Evolutionary conservation across 2,329 filamentous ascomycete genomes (phyloP).

Genomic region (Pestalotiopsis sp.): DNA sequence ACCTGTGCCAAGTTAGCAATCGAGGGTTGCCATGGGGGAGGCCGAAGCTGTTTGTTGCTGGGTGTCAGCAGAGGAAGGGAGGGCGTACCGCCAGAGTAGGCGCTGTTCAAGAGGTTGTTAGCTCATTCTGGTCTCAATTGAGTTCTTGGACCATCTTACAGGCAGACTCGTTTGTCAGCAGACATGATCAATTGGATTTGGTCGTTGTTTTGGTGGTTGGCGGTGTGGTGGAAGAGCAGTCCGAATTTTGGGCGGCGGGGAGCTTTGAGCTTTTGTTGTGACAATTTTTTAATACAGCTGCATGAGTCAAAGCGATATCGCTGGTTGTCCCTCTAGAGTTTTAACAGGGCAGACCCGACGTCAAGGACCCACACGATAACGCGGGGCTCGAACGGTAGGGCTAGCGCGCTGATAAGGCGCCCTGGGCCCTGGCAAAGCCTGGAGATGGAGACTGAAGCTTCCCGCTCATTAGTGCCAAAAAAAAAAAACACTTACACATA

Average conservation of each 20-base stretch:
- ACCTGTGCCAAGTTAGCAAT: slow-evolving; percentile 25
- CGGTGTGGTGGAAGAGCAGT: not conserved
- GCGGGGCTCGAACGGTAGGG: not conserved
- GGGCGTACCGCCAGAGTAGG: slow-evolving; percentile 26
- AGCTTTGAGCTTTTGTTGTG: not conserved
- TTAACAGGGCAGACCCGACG: not conserved
- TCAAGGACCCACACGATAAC: not conserved
- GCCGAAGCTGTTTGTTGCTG: not conserved
- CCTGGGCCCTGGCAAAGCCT: no score
- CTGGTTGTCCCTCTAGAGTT: not conserved
- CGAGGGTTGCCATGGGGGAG: not conserved
- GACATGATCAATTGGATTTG: not conserved
- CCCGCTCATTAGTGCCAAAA: no score
- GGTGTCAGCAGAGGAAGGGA: not conserved
- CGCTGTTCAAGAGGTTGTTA: slow-evolving; percentile 14
- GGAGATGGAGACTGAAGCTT: no score
- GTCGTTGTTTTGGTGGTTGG: not conserved
- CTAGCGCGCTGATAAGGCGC: not conserved
- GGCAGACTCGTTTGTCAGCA: not conserved
- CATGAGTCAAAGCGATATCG: not conserved
- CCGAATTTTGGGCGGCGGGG: not conserved
- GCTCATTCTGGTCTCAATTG: not conserved
- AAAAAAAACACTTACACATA: no score
- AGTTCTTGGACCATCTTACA: not conserved
- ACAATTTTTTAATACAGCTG: not conserved